phyloP scores from a whole-genome alignment of 495 filamentous ascomycete species.

The Lasiosphaeris hirsuta region DNA sequence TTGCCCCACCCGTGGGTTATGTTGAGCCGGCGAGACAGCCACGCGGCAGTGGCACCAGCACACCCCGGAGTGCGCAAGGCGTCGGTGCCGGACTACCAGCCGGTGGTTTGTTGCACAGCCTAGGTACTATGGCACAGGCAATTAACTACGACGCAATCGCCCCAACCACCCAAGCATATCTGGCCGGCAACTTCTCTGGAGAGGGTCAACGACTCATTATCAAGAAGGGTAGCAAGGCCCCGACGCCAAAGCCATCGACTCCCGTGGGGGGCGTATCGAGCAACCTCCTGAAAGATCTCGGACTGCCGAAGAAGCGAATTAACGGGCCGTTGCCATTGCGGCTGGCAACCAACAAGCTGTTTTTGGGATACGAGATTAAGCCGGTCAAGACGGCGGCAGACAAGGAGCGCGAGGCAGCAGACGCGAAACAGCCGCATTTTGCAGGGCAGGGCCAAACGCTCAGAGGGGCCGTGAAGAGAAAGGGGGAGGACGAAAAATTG shows the following conservation, averaged over 20 bases:
- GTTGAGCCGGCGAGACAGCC: slow-evolving; percentile 69
- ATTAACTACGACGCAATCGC: slow-evolving; percentile 97
- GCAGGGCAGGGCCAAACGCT: slow-evolving; percentile 87
- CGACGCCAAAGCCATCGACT: slow-evolving; percentile 77
- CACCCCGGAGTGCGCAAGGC: slow-evolving; percentile 48
- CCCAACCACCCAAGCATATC: slow-evolving; percentile 63
- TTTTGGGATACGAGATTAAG: slow-evolving; percentile 92
- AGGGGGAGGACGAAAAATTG: slow-evolving; percentile 42
- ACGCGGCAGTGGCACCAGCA: slow-evolving; percentile 57
- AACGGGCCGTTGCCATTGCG: slow-evolving; percentile 86
- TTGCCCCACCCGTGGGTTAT: slow-evolving; percentile 89
- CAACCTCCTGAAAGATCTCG: slow-evolving; percentile 47
- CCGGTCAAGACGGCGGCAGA: slow-evolving; percentile 79
- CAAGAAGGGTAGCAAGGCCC: slow-evolving; percentile 74
- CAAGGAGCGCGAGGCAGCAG: slow-evolving; percentile 59
- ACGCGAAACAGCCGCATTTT: slow-evolving; percentile 69
- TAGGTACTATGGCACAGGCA: slow-evolving; percentile 91
- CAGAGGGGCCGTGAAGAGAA: slow-evolving; percentile 59
- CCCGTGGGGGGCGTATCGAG: slow-evolving; percentile 68
- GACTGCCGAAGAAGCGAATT: slow-evolving; percentile 45
- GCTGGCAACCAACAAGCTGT: slow-evolving; percentile 82
- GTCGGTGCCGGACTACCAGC: slow-evolving; percentile 49
- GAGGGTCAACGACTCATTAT: slow-evolving; percentile 74
- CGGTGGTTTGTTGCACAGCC: slow-evolving; percentile 71
- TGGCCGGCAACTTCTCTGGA: slow-evolving; percentile 70